Conservation (phyloP, 2,329 filamentous ascomycete species). For the Neospermospora avenae region DNA sequence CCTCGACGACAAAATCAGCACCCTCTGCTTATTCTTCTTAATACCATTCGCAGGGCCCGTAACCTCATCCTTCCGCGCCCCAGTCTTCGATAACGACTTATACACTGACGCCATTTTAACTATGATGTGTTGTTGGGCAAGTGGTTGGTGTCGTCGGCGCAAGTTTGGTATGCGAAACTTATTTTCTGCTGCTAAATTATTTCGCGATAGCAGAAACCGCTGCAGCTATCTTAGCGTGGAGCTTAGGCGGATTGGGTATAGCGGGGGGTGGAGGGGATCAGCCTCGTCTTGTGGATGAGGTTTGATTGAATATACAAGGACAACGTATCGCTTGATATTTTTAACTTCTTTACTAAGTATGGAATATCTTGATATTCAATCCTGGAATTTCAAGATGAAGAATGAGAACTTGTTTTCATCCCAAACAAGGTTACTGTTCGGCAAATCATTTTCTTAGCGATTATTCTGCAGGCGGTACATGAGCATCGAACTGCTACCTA, state of each 20-base stretch:
- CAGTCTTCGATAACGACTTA: constrained; percentile 66
- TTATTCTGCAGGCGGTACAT: no score
- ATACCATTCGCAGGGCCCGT: constrained; percentile 44
- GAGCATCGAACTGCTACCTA: no score
- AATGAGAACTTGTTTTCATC: no score
- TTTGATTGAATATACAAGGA: no score
- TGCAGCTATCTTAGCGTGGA: constrained; percentile 24
- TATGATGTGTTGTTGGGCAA: constrained; percentile 14
- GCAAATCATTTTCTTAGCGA: no score
- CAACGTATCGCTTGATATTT: no score
- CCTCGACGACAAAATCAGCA: constrained; percentile 87
- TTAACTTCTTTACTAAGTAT: no score
- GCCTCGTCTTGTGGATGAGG: constrained; percentile 5
- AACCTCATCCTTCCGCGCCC: constrained; percentile 46
- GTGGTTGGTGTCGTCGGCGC: constrained; percentile 21
- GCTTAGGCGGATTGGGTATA: neutral
- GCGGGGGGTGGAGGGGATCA: neutral
- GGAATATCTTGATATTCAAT: no score
- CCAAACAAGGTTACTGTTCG: no score
- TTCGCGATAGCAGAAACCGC: constrained; percentile 22
- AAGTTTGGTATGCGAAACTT: constrained; percentile 27
- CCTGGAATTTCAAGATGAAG: no score
- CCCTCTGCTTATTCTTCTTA: constrained; percentile 68
- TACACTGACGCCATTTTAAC: constrained; percentile 69
- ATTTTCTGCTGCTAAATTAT: constrained; percentile 6